Percentiles rank a stretch among this genome's conserved stretches.
These are phyloP conservation scores for Mucor indicus DNA, from an alignment of 371 early-diverging fungal species.

Conservation along the genomic window DNA sequence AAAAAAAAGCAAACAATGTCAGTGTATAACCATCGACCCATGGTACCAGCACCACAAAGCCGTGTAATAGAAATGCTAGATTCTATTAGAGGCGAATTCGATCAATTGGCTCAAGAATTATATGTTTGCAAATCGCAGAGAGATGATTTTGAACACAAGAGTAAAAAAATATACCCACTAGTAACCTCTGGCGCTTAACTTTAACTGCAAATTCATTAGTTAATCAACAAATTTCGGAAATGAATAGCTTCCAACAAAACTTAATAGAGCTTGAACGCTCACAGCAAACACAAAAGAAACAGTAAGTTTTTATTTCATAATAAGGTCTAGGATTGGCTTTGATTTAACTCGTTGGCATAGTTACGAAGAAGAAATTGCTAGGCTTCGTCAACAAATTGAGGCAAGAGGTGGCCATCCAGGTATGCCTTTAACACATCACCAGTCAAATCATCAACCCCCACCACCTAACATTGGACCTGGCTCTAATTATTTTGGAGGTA, in stretches of 20 bases:
- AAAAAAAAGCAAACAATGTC: slow-evolving; percentile 28
- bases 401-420: too few relatives aligned
- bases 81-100: slow-evolving; percentile 80
- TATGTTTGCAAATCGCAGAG: slow-evolving; percentile 74
- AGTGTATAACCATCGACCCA: slow-evolving; percentile 83
- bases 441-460: too few relatives aligned
- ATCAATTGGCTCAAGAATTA: slow-evolving; percentile 76
- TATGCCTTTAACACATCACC: too few relatives aligned
- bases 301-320: slow-evolving; percentile 17
- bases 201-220: slow-evolving; percentile 51
- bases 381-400: slow-evolving; percentile 37
- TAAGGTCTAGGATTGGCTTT: not conserved
- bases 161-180: slow-evolving; percentile 48
- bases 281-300: slow-evolving; percentile 74
- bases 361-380: slow-evolving; percentile 44
- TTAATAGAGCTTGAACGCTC: slow-evolving; percentile 75
- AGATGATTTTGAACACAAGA: slow-evolving; percentile 89
- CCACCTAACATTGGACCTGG: slow-evolving; percentile 40
- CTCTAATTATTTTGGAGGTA: slow-evolving; percentile 39
- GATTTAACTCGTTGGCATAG: slow-evolving; percentile 9
- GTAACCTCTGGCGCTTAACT: not conserved
- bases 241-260: slow-evolving; percentile 69
- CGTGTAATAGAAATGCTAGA: slow-evolving; percentile 86
- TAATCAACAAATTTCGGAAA: slow-evolving; percentile 74
- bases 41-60: slow-evolving; percentile 70